These are phyloP conservation scores for Arthrobotrys musiformis DNA, from an alignment of 2,329 filamentous ascomycete genomes.

Conservation along the genomic window DNA sequence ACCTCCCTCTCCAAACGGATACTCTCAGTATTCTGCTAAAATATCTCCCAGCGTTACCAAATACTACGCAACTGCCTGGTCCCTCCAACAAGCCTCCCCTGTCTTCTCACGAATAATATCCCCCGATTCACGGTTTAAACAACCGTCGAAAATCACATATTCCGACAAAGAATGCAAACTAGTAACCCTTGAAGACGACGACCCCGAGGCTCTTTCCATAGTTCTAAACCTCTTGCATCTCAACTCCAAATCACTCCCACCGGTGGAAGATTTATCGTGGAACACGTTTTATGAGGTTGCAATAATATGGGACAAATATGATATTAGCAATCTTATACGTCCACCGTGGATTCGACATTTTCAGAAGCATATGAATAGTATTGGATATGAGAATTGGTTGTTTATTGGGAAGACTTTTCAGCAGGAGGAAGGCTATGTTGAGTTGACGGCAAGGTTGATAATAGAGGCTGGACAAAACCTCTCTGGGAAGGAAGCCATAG, in stretches of 20 bases:
- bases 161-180: slow-evolving; percentile 14
- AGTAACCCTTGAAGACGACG: slow-evolving; percentile 38
- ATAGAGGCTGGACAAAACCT: slow-evolving; percentile 10
- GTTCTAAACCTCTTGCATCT: slow-evolving; percentile 33
- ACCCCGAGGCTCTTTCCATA: slow-evolving; percentile 20
- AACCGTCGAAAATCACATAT: slow-evolving; percentile 9
- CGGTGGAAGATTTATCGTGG: slow-evolving; percentile 15
- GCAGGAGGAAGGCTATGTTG: slow-evolving; percentile 17
- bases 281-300: slow-evolving; percentile 32
- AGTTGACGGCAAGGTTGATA: slow-evolving; percentile 28
- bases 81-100: slow-evolving; percentile 37
- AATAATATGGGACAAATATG: slow-evolving; percentile 49
- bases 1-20: not conserved
- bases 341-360: slow-evolving; percentile 44
- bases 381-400: slow-evolving; percentile 41
- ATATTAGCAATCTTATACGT: slow-evolving; percentile 36
- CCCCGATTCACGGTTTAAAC: slow-evolving; percentile 27
- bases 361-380: not conserved
- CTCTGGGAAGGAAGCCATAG: not conserved
- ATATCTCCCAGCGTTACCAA: not conserved
- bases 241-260: slow-evolving; percentile 15
- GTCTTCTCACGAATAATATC: slow-evolving; percentile 40
- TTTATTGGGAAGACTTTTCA: slow-evolving; percentile 37
- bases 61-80: slow-evolving; percentile 42
- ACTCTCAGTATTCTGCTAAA: not conserved